Evolutionary conservation across 208 protist species (phyloP), one percentile per base, ranked within the genome.

Genomic region (Crithidia mellificae): DNA sequence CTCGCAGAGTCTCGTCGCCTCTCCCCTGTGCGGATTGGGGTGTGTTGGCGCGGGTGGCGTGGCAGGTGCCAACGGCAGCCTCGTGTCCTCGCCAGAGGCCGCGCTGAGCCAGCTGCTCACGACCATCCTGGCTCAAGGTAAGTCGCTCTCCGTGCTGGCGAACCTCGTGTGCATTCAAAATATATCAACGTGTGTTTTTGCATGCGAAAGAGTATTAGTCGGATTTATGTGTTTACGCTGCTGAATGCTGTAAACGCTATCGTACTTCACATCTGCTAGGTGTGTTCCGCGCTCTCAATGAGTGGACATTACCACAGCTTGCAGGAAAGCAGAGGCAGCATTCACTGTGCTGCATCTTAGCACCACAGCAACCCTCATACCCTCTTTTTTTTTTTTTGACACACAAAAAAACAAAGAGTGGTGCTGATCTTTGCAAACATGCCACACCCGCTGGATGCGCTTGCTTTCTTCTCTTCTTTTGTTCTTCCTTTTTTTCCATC

Each of bases 161-260:
- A 83, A 75, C 38, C 71, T 93, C n/a, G 65, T 70, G 19, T 89
- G 77, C 58, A 65, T 93, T 27, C 87, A 89, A 79, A 95, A 92
- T 80, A 91, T 92, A 78, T 90, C 87, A 92, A 89, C 79, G 29
- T 95, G 90, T 50, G 82, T 92, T 52, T 78, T 86, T 79, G 77
- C 80, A 81, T 92, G 78, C 55, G 85, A 93, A 90, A 95, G 85
- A 91, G 86, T 94, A 92, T 85, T 90, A 72, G 47, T 63, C n/a
- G 78, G 83, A 83, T 81, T 81, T 69, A 53, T 69, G 53, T 19
- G 17, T 17, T 46, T 12, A 4, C 8, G n/a, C 5, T 5, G 34
- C 34, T 11, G n/a, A n/a, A n/a, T 38, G 7, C 34, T 38, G 5
- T 38, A 38, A 38, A n/a, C n/a, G n/a, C n/a, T n/a, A n/a, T n/a